Evolutionary conservation across 495 filamentous ascomycete species (phyloP), one percentile per base, ranked within the genome.

Genomic region (Aspergillus biplanus): DNA sequence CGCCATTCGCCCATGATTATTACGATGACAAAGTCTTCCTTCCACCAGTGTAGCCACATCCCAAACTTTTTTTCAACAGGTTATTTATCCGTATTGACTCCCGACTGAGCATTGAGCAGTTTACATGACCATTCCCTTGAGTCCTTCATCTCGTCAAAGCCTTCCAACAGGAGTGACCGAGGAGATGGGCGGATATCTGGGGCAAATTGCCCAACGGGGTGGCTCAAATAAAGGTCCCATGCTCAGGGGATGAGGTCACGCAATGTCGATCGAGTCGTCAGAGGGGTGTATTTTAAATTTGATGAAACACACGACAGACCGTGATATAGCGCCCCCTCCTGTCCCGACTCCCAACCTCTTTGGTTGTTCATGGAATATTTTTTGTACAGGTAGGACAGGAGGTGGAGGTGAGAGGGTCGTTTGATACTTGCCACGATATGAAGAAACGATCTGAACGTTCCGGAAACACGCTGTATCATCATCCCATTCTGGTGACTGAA

Each of bases 211-310:
- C 15, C 59, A 47, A 57, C 53, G 33, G 53, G 48, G 53, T 63
- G 61, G 61, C 61, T 63, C 52, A 57, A 62, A 33, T 56, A 62
- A 56, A 63, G 61, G 61, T 57, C 61, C 57, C 61, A 63, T 63
- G 61, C 61, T 63, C 53, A 56, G 33, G 52, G 52, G 32, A 62
- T 56, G 64, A 61, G 65, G 67, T 68, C 66, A 74, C 75, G 73
- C 72, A 75, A 69, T 76, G 75, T 75, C 71, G 73, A 77, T 77
- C 72, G 67, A 74, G 73, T 67, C 71, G 67, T 68, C 52, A 60
- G 58, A 61, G 54, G 46, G 52, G 56, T 47, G 59, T 52, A 31
- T 31, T 61, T 58, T 56, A 33, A 21, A 18, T 27, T 12, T 9
- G 16, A 50, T 50, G 47, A 50, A 50, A 50, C 47, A 50, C 47